phyloP scores from a whole-genome alignment of 2,329 filamentous ascomycete genomes.

The Claviceps pazoutovae region DNA sequence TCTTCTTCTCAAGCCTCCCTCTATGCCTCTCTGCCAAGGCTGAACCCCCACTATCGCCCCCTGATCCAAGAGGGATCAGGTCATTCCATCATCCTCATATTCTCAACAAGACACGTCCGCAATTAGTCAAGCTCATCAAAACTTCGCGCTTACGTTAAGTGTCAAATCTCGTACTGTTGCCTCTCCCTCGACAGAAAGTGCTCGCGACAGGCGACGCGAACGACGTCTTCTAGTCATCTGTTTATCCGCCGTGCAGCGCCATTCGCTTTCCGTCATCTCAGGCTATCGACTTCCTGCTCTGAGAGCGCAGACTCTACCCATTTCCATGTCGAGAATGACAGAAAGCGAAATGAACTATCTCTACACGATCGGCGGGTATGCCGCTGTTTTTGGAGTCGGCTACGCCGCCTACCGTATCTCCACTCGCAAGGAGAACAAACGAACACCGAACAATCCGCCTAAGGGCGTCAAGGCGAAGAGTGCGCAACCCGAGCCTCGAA shows the following conservation, averaged over 20 bases:
- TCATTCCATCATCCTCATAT: not conserved
- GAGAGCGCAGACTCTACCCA: not conserved
- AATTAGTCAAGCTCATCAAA: not conserved
- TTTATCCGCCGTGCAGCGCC: not conserved
- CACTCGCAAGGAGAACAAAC: slow-evolving; percentile 20
- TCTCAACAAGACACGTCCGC: not conserved
- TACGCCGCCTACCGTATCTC: slow-evolving; percentile 22
- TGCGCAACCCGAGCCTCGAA: slow-evolving; percentile 20
- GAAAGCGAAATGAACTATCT: slow-evolving; percentile 20
- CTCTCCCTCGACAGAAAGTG: not conserved
- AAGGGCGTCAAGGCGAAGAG: slow-evolving; percentile 16
- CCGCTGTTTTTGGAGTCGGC: slow-evolving; percentile 22
- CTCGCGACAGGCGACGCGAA: not conserved
- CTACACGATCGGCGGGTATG: slow-evolving; percentile 25
- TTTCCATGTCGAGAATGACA: slow-evolving; percentile 14
- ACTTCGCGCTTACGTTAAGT: not conserved
- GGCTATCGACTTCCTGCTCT: not conserved
- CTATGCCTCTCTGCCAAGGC: slow-evolving; percentile 1
- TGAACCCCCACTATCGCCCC: slow-evolving; percentile 5
- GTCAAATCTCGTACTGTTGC: not conserved
- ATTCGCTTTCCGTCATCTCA: not conserved
- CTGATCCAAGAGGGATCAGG: slow-evolving; percentile 7
- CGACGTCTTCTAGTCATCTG: not conserved
- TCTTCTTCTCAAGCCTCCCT: not conserved
- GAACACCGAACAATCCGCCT: slow-evolving; percentile 13